These are phyloP conservation scores for Pestalotiopsis sp. DNA, from an alignment of 2,329 filamentous ascomycete species.

Conservation along the genomic window DNA sequence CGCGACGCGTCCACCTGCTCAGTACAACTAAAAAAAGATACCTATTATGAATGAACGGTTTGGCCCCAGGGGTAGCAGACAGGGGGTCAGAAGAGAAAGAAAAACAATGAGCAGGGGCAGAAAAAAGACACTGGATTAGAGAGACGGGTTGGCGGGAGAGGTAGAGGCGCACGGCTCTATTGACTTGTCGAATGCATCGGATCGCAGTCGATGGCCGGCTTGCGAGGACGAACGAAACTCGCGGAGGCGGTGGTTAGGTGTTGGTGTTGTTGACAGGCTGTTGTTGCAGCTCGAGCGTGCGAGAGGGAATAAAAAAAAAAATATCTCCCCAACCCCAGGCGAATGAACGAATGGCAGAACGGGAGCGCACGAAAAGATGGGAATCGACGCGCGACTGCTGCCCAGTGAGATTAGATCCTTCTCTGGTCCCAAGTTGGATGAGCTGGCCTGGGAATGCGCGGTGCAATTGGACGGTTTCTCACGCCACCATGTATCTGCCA, in stretches of 20 bases:
- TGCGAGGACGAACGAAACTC: background rate
- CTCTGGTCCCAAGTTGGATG: slow-evolving; percentile 5
- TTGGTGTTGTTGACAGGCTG: slow-evolving; percentile 1
- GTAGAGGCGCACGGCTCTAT: slow-evolving; percentile 12
- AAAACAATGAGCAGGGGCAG: background rate
- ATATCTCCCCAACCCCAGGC: background rate
- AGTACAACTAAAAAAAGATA: slow-evolving; percentile 1
- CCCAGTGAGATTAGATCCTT: slow-evolving; percentile 1
- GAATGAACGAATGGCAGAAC: background rate
- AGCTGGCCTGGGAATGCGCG: slow-evolving; percentile 10
- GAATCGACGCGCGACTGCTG: background rate
- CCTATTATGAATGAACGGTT: slow-evolving; percentile 6
- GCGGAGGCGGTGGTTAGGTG: background rate
- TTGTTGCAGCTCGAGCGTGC: background rate
- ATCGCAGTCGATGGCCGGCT: slow-evolving; percentile 14
- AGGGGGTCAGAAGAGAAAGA: background rate
- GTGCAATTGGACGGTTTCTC: background rate
- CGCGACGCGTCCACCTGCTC: slow-evolving; percentile 11
- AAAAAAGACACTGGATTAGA: slow-evolving; percentile 12
- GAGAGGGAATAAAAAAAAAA: background rate
- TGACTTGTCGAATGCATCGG: slow-evolving; percentile 19
- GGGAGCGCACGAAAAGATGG: slow-evolving; percentile 1
- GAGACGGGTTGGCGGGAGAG: slow-evolving; percentile 4
- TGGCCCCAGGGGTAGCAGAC: background rate
- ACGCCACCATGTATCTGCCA: slow-evolving; percentile 6